phyloP scores from a whole-genome alignment of 2,329 filamentous ascomycete genomes.

The Neofusicoccum parvum region DNA sequence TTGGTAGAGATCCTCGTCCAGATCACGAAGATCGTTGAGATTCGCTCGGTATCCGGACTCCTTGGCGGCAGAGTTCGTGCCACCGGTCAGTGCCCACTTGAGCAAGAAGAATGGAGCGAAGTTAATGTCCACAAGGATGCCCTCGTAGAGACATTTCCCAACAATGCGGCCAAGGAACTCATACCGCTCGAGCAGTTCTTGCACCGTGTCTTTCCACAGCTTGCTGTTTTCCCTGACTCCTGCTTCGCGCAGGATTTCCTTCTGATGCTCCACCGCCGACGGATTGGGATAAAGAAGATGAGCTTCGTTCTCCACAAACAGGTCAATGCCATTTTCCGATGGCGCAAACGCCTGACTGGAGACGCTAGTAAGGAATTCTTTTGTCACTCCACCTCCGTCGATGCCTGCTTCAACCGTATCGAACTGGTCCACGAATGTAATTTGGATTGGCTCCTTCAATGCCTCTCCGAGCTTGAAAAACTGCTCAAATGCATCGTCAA shows the following conservation, averaged over 20 bases:
- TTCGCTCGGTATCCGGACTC: slow-evolving; percentile 82
- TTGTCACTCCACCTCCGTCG: slow-evolving; percentile 94
- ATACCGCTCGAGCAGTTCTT: slow-evolving; percentile 70
- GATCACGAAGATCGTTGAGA: slow-evolving; percentile 88
- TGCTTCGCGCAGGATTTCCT: slow-evolving; percentile 57
- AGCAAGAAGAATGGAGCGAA: slow-evolving; percentile 96
- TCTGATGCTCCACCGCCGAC: slow-evolving; percentile 69
- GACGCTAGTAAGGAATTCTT: slow-evolving; percentile 90
- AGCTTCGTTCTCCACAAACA: slow-evolving; percentile 83
- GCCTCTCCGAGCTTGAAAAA: slow-evolving; percentile 81
- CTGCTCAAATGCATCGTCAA: slow-evolving; percentile 80
- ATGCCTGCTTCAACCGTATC: slow-evolving; percentile 87
- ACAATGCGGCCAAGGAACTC: slow-evolving; percentile 92
- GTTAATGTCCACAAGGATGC: slow-evolving; percentile 87
- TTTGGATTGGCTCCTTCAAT: slow-evolving; percentile 93
- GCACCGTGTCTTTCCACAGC: slow-evolving; percentile 60
- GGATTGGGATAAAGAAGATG: slow-evolving; percentile 91
- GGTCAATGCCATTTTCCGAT: slow-evolving; percentile 51
- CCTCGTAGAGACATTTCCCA: slow-evolving; percentile 96
- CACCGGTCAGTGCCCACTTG: slow-evolving; percentile 85
- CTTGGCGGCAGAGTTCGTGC: slow-evolving; percentile 62
- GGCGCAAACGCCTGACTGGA: slow-evolving; percentile 80
- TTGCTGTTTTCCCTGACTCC: slow-evolving; percentile 57
- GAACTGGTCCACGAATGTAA: slow-evolving; percentile 93
- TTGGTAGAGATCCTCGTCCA: slow-evolving; percentile 88